These are phyloP conservation scores for Naganishia sp. DNA, from an alignment of 1,284 basidiomycete genomes.

Conservation along the genomic window DNA sequence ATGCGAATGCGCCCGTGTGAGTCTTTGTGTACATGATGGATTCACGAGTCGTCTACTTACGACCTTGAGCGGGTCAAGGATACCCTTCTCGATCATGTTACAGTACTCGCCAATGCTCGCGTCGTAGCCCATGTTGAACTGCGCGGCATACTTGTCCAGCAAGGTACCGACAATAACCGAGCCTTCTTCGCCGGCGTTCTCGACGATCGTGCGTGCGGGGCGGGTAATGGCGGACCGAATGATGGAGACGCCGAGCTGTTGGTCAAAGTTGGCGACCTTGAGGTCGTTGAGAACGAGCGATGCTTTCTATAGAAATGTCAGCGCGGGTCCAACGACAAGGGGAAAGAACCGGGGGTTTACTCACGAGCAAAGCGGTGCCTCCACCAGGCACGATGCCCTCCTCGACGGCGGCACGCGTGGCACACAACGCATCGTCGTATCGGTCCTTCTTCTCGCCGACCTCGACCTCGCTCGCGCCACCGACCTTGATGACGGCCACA, in stretches of 20 bases:
- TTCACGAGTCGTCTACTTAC: slow-evolving; percentile 54
- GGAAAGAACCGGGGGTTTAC: slow-evolving; percentile 39
- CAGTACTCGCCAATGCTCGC: slow-evolving; percentile 87
- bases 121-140: slow-evolving; percentile 87
- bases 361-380: slow-evolving; percentile 68
- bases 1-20: too few species aligned
- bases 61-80: slow-evolving; percentile 92
- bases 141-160: slow-evolving; percentile 68
- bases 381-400: slow-evolving; percentile 97
- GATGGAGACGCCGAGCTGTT: slow-evolving; percentile 92
- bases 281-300: slow-evolving; percentile 77
- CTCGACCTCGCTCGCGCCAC: slow-evolving; percentile 90
- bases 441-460: slow-evolving; percentile 99
- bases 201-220: slow-evolving; percentile 84
- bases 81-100: slow-evolving; percentile 91
- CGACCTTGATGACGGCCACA: slow-evolving; percentile 98
- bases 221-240: slow-evolving; percentile 83
- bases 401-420: slow-evolving; percentile 95
- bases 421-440: slow-evolving; percentile 96
- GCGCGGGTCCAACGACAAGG: slow-evolving; percentile 12
- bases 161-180: slow-evolving; percentile 89
- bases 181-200: slow-evolving; percentile 93
- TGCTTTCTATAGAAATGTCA: slow-evolving; percentile 70
- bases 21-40: too few species aligned
- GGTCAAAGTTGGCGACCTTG: slow-evolving; percentile 90